These are phyloP conservation scores for Apophysomyces elegans DNA, from an alignment of 371 early-diverging fungal species.

Conservation along the genomic window DNA sequence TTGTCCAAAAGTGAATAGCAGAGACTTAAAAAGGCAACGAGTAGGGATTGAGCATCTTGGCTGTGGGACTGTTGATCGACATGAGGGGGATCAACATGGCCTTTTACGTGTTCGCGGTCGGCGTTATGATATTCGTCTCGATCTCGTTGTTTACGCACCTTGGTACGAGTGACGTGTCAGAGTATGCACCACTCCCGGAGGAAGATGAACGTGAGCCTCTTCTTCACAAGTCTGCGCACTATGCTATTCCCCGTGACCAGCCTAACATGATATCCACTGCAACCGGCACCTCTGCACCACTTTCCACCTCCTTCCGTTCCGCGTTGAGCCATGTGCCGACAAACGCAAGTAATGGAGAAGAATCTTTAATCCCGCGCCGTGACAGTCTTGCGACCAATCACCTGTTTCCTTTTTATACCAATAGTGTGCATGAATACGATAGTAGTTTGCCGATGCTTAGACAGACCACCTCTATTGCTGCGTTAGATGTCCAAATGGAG, in stretches of 20 bases:
- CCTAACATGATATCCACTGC: neutral
- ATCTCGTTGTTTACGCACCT: conserved; percentile 20
- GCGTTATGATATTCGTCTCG: conserved; percentile 23
- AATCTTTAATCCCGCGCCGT: conserved; percentile 19
- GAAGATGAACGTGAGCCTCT: conserved; percentile 17
- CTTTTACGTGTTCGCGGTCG: conserved; percentile 48
- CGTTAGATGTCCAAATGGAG: conserved; percentile 39
- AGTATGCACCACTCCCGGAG: neutral
- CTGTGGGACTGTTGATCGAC: conserved; percentile 40
- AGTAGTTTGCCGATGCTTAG: conserved; percentile 3
- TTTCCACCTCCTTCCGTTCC: conserved; percentile 16
- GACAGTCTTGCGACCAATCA: conserved; percentile 36
- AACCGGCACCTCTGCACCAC: neutral
- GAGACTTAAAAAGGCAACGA: neutral
- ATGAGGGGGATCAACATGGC: conserved; percentile 32
- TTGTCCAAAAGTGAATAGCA: no score
- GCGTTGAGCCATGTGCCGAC: conserved; percentile 16
- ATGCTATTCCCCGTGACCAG: neutral
- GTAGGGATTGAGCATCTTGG: conserved; percentile 36
- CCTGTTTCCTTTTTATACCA: conserved; percentile 25
- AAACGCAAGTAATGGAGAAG: conserved; percentile 13
- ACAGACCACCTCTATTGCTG: conserved; percentile 27
- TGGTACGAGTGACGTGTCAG: neutral
- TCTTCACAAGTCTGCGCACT: conserved; percentile 13
- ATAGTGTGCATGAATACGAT: conserved; percentile 26